Evolutionary conservation across 306 rosid genomes (phyloP).

Genomic region (Acacia melanoxylon): DNA sequence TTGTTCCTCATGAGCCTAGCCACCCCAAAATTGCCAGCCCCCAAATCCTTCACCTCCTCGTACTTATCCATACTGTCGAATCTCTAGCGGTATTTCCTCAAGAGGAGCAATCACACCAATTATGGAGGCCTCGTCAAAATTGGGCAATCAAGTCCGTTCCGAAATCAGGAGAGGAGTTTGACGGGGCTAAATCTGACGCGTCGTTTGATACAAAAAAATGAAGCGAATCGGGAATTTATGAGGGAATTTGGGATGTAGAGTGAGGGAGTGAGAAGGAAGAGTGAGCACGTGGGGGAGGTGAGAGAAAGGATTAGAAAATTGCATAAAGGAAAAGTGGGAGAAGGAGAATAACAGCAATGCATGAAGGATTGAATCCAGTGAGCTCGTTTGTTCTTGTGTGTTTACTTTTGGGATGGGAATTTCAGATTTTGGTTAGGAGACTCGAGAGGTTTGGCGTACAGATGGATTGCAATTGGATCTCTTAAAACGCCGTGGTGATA

Average conservation of each 20-base stretch:
- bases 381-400: neutral
- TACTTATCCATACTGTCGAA: conserved; percentile 55
- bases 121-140: conserved; percentile 4
- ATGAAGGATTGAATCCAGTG: conserved; percentile 32
- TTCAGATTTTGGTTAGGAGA: neutral
- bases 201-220: neutral
- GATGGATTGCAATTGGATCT: conserved; percentile 36
- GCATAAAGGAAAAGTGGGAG: neutral
- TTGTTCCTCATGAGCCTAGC: conserved; percentile 71
- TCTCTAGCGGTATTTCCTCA: neutral
- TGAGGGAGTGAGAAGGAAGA: conserved; percentile 2
- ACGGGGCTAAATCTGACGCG: neutral
- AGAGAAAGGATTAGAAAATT: conserved; percentile 35
- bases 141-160: conserved; percentile 31
- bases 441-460: neutral
- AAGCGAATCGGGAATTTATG: neutral
- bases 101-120: neutral
- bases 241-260: neutral
- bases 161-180: conserved; percentile 15
- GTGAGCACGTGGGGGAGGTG: conserved; percentile 47
- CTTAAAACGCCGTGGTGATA: conserved; percentile 35
- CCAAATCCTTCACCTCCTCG: conserved; percentile 71
- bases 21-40: conserved; percentile 76
- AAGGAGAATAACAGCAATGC: conserved; percentile 15
- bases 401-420: neutral